Evolutionary conservation across 768 basidiomycete genomes (phyloP), one percentile per base, ranked within the genome.

Genomic region (Flagelloscypha sp.): DNA sequence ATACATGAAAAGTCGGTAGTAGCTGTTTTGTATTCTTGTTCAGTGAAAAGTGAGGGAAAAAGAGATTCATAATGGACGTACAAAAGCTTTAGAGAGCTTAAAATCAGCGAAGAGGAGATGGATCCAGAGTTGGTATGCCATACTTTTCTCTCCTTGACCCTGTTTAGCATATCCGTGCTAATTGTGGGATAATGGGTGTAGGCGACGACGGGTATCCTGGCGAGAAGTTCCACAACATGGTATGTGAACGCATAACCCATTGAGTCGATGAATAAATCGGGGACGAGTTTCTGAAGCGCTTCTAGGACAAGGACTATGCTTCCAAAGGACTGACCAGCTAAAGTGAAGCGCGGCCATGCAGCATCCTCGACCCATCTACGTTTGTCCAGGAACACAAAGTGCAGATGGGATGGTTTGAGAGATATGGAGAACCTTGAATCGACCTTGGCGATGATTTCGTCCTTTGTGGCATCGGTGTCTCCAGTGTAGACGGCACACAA

Each of bases 221-320:
- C 69, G 2, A 94, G 49, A 34, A 76, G 57, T 1, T 72, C 59
- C 6, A 92, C 79, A 20, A 84, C 61, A 12, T 82, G 88, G 55
- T 87, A 90, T 2, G 89, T 88, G 52, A 97, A 97, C 0, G 92
- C 90, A 48, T 92, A 95, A 19, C 95, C 95, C 93, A 98, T 98
- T 1, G 92, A 89, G 54, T 99, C 94, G 24, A 99, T 84, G 59
- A 79, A 99, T 1, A 94, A 62, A 57, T 98, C 89, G 2, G 93
- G 92, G 29, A 92, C 71, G 16, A 97, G 61, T 34, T 64, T 68
- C 0, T 72, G 57, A 62, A 97, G 68, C 2, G 87, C 90, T 55
- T 97, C 85, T 70, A 76, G 81, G 16, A 72, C 88, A 3, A 97
- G 70, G 35, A 72, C 66, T 58, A 95, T 76, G 7, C 87, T 90